Percentiles rank a stretch among this genome's conserved stretches.
Evolutionary conservation across 176 grass and related monocot genomes (phyloP).

Genomic region (Carex cristatella): DNA sequence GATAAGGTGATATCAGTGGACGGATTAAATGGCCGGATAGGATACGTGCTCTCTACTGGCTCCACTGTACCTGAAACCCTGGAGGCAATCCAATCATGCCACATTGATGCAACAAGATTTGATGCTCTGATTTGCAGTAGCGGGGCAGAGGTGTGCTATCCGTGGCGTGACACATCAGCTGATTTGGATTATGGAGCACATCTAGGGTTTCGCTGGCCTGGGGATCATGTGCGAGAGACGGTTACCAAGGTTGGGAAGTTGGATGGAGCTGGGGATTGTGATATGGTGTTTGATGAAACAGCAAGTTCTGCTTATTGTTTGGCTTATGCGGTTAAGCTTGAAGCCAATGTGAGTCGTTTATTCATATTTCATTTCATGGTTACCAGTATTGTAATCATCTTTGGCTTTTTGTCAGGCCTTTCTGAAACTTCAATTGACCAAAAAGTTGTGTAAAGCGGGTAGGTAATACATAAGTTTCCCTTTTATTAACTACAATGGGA

Average conservation of each 20-base stretch:
- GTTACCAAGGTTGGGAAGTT: constrained; percentile 52
- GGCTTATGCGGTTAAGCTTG: constrained; percentile 35
- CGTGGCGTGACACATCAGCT: constrained; percentile 46
- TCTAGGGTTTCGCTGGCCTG: constrained; percentile 76
- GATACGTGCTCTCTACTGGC: constrained; percentile 62
- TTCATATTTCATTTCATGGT: constrained; percentile 7
- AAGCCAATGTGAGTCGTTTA: constrained; percentile 31
- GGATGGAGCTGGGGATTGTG: constrained; percentile 40
- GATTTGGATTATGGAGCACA: constrained; percentile 65
- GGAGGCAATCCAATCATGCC: constrained; percentile 36
- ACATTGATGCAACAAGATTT: constrained; percentile 43
- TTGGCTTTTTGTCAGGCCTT: neutral
- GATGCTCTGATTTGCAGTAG: constrained; percentile 83
- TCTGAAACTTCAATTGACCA: neutral
- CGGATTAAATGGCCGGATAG: constrained; percentile 31
- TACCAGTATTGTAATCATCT: neutral
- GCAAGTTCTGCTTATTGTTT: constrained; percentile 52
- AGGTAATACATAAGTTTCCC: neutral
- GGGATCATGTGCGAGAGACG: constrained; percentile 39
- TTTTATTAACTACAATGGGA: neutral
- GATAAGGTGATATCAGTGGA: constrained; percentile 20
- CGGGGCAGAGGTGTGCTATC: constrained; percentile 85
- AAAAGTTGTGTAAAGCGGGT: neutral
- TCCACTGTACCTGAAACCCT: constrained; percentile 43
- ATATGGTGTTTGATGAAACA: constrained; percentile 32